These are phyloP conservation scores for Gossypium aridum DNA, from an alignment of 441 rosid species.

Conservation along the genomic window DNA sequence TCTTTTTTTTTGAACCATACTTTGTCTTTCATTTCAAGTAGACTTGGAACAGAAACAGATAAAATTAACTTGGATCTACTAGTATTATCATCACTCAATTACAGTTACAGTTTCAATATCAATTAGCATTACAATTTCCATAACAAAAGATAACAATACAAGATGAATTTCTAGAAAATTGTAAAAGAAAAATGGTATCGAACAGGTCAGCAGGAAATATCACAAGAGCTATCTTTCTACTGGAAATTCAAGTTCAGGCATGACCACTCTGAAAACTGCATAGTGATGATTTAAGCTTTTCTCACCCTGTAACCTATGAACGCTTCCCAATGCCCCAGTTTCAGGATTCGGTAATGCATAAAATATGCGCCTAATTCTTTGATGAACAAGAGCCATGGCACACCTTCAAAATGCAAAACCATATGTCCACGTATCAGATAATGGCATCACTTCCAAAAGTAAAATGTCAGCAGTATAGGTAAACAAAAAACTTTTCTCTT, in stretches of 20 bases:
- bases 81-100: not conserved
- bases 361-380: conserved; percentile 79
- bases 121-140: not conserved
- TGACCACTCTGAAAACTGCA: conserved; percentile 72
- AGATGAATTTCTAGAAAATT: not conserved
- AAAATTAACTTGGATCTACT: not conserved
- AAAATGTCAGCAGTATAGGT: not conserved
- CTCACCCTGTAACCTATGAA: conserved; percentile 81
- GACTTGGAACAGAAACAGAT: not conserved
- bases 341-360: conserved; percentile 61
- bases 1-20: too few relatives aligned
- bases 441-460: not conserved
- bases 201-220: not conserved
- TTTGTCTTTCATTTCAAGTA: too few relatives aligned
- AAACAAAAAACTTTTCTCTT: not conserved
- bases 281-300: conserved; percentile 92
- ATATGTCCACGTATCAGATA: conserved; percentile 2
- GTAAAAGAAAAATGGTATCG: not conserved
- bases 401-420: conserved; percentile 45
- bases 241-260: conserved; percentile 24
- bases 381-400: conserved; percentile 96
- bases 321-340: conserved; percentile 69
- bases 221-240: not conserved
- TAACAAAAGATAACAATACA: not conserved
- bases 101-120: not conserved